Evolutionary conservation across 345 rosid species (phyloP), one percentile per base, ranked within the genome.

Genomic region (Linum lewisii): DNA sequence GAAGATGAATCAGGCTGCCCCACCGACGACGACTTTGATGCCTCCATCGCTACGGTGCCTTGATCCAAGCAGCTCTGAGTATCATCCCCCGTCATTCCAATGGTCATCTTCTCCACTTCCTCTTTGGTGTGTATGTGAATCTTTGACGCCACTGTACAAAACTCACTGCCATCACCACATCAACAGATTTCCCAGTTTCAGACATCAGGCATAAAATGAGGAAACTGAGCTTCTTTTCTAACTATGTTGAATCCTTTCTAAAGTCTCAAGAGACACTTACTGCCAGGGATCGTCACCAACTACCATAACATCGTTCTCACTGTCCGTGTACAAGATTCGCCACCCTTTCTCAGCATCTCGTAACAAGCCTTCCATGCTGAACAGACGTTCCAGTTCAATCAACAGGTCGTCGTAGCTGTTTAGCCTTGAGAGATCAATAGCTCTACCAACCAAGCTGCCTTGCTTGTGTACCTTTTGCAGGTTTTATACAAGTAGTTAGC

Each of bases 271-370:
- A 45, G 63, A 69, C 24, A 78, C 96, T 80, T 82, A 92, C 98
- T 75, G 93, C 98, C 98, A 92, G 21, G 95, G 92, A 50, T 84
- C 94, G 63, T 92, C 96, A 0, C 98, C 98, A 26, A 88, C 95
- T 15, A 84, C 95, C 96, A 88, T 88, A 70, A 86, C 78, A 74
- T 88, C 98, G 50, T 82, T 86, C 76, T 88, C 96, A 37, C 95
- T 80, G 77, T 88, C 96, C 0, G 93, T 92, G 72, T 84, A 92
- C 70, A 92, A 72, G 66, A 92, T 73, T 67, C 69, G 78, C 98
- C 98, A 92, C 62, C 95, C 93, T 71, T 86, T 83, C 47, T 77
- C 81, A 10, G 84, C 81, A 78, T 86, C 87, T 42, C 71, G 74
- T 56, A 92, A 67, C 63, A 84, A 74, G 59, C 96, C 96, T 74